Evolutionary conservation across 331 rosid genomes (phyloP), one percentile per base, ranked within the genome.

Genomic region (Dryas integrifolia): DNA sequence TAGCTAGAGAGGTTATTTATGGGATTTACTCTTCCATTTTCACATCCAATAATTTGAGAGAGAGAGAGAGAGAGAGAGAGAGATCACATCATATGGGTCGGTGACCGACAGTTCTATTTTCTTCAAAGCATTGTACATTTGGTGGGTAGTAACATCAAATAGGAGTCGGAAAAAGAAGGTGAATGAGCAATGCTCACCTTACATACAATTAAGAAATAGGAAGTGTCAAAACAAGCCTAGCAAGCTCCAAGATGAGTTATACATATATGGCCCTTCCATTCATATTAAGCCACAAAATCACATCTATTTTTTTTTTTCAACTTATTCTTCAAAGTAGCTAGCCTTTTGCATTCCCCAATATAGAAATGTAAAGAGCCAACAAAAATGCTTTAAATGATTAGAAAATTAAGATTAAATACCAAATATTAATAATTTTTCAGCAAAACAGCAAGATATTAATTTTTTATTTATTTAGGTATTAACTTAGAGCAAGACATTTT

Each of bases 81-180:
- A 5, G 60, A 50, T 7, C 9, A 26, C 58, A 58, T 72, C 76
- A 63, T 14, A 72, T 7, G 30, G 13, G 75, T 70, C 10, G 55
- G 63, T 69, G 75, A 58, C 44, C 55, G 45, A 57, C 75, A 70
- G 14, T 15, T 41, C 13, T 57, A 56, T 52, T 24, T 15, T 14
- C 57, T 70, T 55, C 65, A 57, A 70, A 70, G 55, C 65, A 26
- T 46, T 21, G 65, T 18, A 44, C 3, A 9, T 40, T 13, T 43
- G 39, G 65, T 70, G 44, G 55, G 65, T 14, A 21, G 64, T 53
- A 21, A 10, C 65, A 70, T 51, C 50, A 44, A 62, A 40, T n/a
- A 40, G 35, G 30, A 62, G 35, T 10, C 30, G 67, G 35, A n/a
- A 15, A 62, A 62, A n/a, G 45, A 40, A n/a, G 30, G 47, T n/a